Evolutionary conservation across 2,329 filamentous ascomycete genomes (phyloP), one percentile per base, ranked within the genome.

Genomic region (Hyphodiscus sp.): DNA sequence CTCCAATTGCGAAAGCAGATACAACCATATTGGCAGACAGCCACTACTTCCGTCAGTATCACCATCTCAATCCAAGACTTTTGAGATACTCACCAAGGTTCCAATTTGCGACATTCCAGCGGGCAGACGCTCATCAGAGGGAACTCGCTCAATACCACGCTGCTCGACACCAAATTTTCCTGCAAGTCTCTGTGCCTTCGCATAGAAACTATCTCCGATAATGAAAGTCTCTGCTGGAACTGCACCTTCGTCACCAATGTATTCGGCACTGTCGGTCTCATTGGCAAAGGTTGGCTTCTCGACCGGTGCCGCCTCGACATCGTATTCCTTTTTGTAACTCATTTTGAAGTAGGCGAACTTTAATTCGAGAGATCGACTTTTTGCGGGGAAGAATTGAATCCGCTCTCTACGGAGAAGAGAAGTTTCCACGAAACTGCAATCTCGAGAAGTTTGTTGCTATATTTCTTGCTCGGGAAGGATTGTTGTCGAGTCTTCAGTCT

Each of bases 11-110:
- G 64, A 91, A 89, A 15, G 85, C 84, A 20, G 82, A 85, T 47
- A 89, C 83, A 50, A 87, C 85, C 83, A 91, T 83, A 70, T 91
- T 91, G 63, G 86, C 85, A 1, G 86, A 85, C 45, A 89, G 74
- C 87, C 87, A 91, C 83, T 87, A 26, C 50, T 46, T 38, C 52
- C 30, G 20, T 58, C 15, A 41, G 41, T 50, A 18, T 18, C 33
- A 20, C 45, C 4, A 1, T 45, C 19, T 16, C 19, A 11, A 45
- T 38, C 33, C 33, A 38, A 38, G 11, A 38, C n/a, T n/a, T n/a
- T n/a, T 38, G 11, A 38, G 11, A 50, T 29, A 69, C 77, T 67
- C 75, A 88, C 85, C 81, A 90, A 80, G 23, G 85, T 89, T 49
- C 82, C 81, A 57, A 88, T 79, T 62, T 88, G 86, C 63, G 79